These are phyloP conservation scores for Vaccinium myrtillus DNA, from an alignment of 148 eudicot species.

Conservation along the genomic window DNA sequence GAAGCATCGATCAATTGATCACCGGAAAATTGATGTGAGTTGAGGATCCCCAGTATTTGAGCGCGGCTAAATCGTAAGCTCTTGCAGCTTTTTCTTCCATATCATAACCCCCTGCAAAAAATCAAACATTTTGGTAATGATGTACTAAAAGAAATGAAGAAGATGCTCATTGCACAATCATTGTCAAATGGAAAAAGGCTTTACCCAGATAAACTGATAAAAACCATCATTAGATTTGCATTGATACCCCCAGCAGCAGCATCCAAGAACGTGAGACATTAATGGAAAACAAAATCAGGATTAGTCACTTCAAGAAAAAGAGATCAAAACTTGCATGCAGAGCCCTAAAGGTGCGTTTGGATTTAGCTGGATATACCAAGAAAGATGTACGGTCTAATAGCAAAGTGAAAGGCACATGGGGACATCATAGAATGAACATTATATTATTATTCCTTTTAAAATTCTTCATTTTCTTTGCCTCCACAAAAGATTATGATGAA, in stretches of 20 bases:
- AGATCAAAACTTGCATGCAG: background rate
- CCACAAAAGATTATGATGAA: background rate
- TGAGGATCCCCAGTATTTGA: conserved; percentile 93
- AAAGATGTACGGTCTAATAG: no score
- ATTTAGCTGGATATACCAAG: no score
- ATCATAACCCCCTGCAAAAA: conserved; percentile 78
- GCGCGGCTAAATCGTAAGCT: conserved; percentile 89
- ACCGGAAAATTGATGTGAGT: conserved; percentile 91
- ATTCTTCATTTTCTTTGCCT: background rate
- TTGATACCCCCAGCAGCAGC: background rate
- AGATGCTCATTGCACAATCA: background rate
- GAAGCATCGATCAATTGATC: background rate
- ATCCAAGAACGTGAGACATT: conserved; percentile 17
- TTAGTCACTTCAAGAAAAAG: conserved; percentile 11
- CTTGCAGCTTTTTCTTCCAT: conserved; percentile 95
- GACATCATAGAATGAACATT: no score
- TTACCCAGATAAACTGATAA: conserved; percentile 83
- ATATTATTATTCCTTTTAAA: background rate
- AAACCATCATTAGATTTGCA: conserved; percentile 7
- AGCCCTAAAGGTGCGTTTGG: background rate
- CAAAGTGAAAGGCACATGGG: no score
- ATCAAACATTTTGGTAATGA: background rate
- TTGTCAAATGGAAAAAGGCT: conserved; percentile 15
- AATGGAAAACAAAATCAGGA: background rate
- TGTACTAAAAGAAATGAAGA: background rate